Base-by-base conservation (phyloP, 2,329 filamentous ascomycete genomes). In the Ceratocystiopsis minuta region DNA sequence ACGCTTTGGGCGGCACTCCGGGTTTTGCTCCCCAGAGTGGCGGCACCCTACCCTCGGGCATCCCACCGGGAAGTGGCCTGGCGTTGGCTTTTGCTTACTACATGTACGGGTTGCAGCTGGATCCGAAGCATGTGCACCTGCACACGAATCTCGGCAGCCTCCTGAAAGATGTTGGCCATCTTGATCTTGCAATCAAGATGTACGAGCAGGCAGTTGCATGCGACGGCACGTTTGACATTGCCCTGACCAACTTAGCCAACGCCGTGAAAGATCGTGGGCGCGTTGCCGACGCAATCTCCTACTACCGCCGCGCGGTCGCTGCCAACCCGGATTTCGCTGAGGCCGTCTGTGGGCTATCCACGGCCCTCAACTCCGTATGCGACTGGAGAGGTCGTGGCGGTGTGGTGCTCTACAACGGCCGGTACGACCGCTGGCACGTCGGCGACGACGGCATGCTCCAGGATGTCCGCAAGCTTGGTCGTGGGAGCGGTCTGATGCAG, bases 271-370 rank as follows among this genome's bases (percentile, higher is more conserved):
- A 98, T 57, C 85, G 92, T 51, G 90, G 90, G 3, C 76, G 83
- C 36, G 84, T 96, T 50, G 81, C 77, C 43, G 90, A 98, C 55
- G 90, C 90, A 1, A 96, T 98, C 45, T 63, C 66, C 20, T 96
- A 92, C 57, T 98, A 98, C 63, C 83, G 76, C 53, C 75, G 87
- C 48, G 90, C 90, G 34, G 88, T 98, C 11, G 70, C 72, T 32
- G 77, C 87, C n/a, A 98, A 90, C 51, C 88, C 90, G 0, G 81
- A 93, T 32, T 98, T 98, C 60, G 85, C 90, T 1, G 90, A 98
- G 61, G 90, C 90, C 7, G 88, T 98, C 0, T 98, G 90, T 57
- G 90, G 90, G 9, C 69, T 98, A 41, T 87, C 86, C 2, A 96
- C 93, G 45, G 88, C 90, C 2, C 65, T 98, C 40, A 96, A 95